phyloP scores from a whole-genome alignment of 495 filamentous ascomycete genomes.

The Trichoderma erinaceum region DNA sequence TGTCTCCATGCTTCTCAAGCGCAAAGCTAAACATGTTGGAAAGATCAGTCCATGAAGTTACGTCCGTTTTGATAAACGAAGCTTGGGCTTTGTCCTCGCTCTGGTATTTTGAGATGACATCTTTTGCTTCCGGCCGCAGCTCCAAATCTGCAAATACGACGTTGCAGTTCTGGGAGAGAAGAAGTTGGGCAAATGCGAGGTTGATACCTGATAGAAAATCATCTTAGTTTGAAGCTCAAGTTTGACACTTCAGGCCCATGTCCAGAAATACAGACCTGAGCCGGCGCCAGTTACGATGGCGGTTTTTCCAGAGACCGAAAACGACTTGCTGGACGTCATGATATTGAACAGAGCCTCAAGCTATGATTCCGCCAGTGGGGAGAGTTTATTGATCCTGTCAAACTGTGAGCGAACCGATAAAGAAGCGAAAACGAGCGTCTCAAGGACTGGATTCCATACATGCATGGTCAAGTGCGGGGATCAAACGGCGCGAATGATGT shows the following conservation, averaged over 20 bases:
- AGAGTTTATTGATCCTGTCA: neutral
- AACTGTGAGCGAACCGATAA: neutral
- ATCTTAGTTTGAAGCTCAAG: neutral
- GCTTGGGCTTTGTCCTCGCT: slow-evolving; percentile 23
- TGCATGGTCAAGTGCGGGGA: neutral
- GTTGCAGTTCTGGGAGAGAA: slow-evolving; percentile 55
- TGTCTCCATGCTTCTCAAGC: slow-evolving; percentile 47
- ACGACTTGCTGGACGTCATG: neutral
- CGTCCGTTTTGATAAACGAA: slow-evolving; percentile 59
- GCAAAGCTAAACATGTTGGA: slow-evolving; percentile 51
- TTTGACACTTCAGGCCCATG: neutral
- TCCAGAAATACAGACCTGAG: slow-evolving; percentile 45
- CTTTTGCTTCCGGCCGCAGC: slow-evolving; percentile 57
- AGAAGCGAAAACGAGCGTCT: neutral
- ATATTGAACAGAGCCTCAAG: neutral
- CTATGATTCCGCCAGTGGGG: too few species aligned
- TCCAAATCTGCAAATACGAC: slow-evolving; percentile 61
- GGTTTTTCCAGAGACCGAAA: slow-evolving; percentile 49
- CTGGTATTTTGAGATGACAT: slow-evolving; percentile 45
- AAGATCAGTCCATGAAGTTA: slow-evolving; percentile 56
- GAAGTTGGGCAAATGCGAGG: slow-evolving; percentile 52
- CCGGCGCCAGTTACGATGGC: slow-evolving; percentile 69
- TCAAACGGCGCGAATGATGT: neutral
- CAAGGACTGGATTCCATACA: neutral
- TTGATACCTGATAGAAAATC: slow-evolving; percentile 41